phyloP scores from a whole-genome alignment of 768 basidiomycete species.

The Flagelloscypha sp. region DNA sequence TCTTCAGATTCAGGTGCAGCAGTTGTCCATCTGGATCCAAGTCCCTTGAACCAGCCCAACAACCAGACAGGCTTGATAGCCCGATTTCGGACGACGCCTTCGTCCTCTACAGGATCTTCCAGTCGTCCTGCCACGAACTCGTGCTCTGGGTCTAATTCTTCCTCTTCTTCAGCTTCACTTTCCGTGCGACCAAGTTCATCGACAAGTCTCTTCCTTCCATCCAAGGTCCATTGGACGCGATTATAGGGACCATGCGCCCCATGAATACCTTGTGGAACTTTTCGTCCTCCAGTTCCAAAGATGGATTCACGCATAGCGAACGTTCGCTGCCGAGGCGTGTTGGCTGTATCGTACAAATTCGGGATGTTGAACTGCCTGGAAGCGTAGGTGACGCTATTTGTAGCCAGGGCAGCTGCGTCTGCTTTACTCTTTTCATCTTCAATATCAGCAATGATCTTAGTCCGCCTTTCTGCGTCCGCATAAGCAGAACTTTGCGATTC shows the following conservation, averaged over 20 bases:
- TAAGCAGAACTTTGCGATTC: constrained; percentile 42
- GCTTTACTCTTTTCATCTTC: constrained; percentile 42
- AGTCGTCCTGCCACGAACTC: constrained; percentile 15
- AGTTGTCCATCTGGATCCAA: constrained; percentile 59
- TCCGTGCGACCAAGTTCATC: constrained; percentile 66
- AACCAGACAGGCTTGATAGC: constrained; percentile 71
- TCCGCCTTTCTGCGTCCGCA: constrained; percentile 34
- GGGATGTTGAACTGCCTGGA: constrained; percentile 57
- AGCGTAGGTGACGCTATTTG: constrained; percentile 64
- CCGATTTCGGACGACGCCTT: constrained; percentile 49
- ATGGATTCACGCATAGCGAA: constrained; percentile 59
- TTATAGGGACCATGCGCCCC: constrained; percentile 55
- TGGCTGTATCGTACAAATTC: constrained; percentile 61
- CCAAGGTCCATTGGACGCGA: constrained; percentile 63
- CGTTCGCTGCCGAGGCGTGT: constrained; percentile 52
- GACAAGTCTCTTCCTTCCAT: constrained; percentile 53
- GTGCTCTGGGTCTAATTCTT: constrained; percentile 23
- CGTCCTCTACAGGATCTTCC: constrained; percentile 30
- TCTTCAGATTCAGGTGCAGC: too few species aligned
- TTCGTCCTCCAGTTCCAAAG: constrained; percentile 51
- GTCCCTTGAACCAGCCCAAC: constrained; percentile 67
- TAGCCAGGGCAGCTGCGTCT: constrained; percentile 49
- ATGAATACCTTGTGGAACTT: constrained; percentile 40
- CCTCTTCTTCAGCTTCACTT: constrained; percentile 71
- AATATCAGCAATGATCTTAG: constrained; percentile 41